These are phyloP conservation scores for Ceratobasidium sp. DNA, from an alignment of 1,284 basidiomycete species.

Conservation along the genomic window DNA sequence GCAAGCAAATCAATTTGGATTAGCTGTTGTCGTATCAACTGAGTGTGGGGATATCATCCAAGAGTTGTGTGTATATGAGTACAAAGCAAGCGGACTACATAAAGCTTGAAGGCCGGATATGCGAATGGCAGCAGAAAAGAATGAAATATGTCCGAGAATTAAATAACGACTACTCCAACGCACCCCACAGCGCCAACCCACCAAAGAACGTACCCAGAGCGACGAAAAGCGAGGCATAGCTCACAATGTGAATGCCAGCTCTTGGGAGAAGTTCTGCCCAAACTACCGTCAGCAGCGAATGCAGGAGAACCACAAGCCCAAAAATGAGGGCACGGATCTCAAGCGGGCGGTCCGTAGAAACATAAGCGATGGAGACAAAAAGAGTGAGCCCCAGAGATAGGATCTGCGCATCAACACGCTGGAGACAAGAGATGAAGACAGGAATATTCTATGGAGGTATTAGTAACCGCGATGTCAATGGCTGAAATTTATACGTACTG, in stretches of 20 bases:
- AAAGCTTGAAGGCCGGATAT: constrained; percentile 9
- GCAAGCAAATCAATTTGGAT: constrained; percentile 90
- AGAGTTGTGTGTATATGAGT: constrained; percentile 9
- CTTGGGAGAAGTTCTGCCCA: constrained; percentile 43
- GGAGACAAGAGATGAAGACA: constrained; percentile 72
- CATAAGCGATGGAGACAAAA: constrained; percentile 65
- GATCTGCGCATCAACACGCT: constrained; percentile 71
- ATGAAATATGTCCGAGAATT: background rate
- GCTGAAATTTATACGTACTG: constrained; percentile 57
- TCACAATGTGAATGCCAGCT: constrained; percentile 43
- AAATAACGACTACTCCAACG: constrained; percentile 31
- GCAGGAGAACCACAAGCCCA: constrained; percentile 29
- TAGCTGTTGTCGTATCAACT: constrained; percentile 39
- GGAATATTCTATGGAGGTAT: constrained; percentile 63
- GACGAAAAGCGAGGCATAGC: constrained; percentile 43
- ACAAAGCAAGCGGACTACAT: constrained; percentile 10
- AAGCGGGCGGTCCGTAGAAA: constrained; percentile 46
- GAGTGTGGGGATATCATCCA: constrained; percentile 7
- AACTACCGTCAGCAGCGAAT: constrained; percentile 39
- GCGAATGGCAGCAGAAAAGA: constrained; percentile 10
- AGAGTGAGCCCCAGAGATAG: constrained; percentile 70
- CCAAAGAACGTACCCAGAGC: constrained; percentile 43
- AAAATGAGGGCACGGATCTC: constrained; percentile 24
- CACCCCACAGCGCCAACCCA: constrained; percentile 43
- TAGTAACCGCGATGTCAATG: constrained; percentile 3